Evolutionary conservation across 805 yeast genomes (phyloP).

Genomic region (Pichia paraexigua): DNA sequence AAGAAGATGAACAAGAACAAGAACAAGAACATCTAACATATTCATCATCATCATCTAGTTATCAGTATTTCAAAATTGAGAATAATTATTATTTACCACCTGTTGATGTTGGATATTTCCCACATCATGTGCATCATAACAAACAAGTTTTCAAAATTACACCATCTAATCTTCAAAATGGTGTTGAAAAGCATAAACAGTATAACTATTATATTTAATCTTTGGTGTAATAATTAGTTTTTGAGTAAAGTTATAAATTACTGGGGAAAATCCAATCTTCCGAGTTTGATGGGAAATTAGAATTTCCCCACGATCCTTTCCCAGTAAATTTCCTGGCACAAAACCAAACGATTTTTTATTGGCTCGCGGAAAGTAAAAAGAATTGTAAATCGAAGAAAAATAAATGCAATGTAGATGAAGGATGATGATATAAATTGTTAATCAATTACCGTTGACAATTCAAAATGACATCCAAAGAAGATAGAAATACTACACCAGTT

Average conservation of each 20-base stretch:
- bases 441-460: background rate
- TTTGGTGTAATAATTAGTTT: background rate
- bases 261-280: background rate
- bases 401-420: too few relatives aligned
- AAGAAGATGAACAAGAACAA: background rate
- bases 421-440: too few relatives aligned
- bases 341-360: background rate
- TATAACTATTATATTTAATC: slow-evolving; percentile 9
- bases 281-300: background rate
- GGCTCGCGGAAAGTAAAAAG: background rate
- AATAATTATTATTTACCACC: slow-evolving; percentile 42
- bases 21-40: background rate
- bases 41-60: slow-evolving; percentile 15
- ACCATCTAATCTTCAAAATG: background rate
- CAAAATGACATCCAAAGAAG: slow-evolving; percentile 1
- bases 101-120: slow-evolving; percentile 41
- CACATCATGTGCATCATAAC: slow-evolving; percentile 31
- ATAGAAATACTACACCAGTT: slow-evolving; percentile 17
- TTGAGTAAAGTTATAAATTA: too few relatives aligned
- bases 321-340: background rate
- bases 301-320: background rate
- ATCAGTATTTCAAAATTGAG: slow-evolving; percentile 41
- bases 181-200: slow-evolving; percentile 1
- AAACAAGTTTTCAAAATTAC: slow-evolving; percentile 29
- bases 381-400: background rate